Evolutionary conservation across 2,329 filamentous ascomycete genomes (phyloP), one percentile per base, ranked within the genome.

Genomic region (Penicillium janthinellum): DNA sequence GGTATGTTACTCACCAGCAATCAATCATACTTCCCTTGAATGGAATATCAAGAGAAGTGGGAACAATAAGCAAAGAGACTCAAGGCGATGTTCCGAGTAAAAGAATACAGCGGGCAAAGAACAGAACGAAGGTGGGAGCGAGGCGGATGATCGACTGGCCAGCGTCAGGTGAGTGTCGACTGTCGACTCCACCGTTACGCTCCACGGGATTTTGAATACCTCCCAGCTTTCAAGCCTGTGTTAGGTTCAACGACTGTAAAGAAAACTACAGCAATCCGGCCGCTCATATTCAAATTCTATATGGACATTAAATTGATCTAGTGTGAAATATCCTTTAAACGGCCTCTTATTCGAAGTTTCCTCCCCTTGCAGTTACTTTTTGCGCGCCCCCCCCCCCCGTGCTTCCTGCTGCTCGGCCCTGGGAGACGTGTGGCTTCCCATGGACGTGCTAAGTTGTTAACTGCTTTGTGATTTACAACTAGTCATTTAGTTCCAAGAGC

Each of bases 361-460:
- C 12, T 39, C 42, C 38, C 41, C 52, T 34, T 14, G 38, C 25
- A 6, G 44, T 31, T 41, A n/a, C 51, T 31, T 42, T 39, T 39
- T n/a, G 25, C 50, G 48, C 47, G 57, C 61, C 42, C 59, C 61
- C 17, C 17, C 17, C 17, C 17, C 17, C 17, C 17, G 59, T 55
- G 56, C 44, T 61, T 59, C 44, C 58, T 47, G 56, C 61, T 31
- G 59, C 59, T 63, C 54, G 22, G 28, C 50, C 48, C 25, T 14
- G n/a, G 15, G 39, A 45, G 39, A 45, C 20, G 15, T 15, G 34
- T 38, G 34, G 31, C 34, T n/a, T 38, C 20, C 8, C 49, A 52
- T 49, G 14, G 34, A 39, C 49, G 25, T 28, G 20, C 12, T 38
- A 17, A 17, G 17, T 17, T 17, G 17, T 17, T 17, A 15, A 39